Conservation (phyloP, 306 rosid genomes). For the Ziziphus jujuba region DNA sequence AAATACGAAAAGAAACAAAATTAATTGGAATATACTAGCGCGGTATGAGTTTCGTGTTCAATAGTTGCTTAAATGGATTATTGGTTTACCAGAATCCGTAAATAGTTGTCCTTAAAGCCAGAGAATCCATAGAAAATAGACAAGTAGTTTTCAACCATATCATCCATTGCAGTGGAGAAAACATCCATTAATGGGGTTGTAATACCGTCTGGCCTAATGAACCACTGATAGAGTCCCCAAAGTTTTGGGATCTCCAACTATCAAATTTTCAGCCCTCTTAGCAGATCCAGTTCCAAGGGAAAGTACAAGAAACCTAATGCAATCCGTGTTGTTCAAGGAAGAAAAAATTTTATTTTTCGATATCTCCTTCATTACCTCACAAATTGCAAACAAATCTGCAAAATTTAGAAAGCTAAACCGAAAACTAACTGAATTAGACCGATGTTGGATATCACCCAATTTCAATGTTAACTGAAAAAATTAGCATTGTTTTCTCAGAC, state of each 20-base stretch:
- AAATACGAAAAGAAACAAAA: too few relatives aligned
- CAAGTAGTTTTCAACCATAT: conserved; percentile 14
- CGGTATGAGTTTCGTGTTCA: too few relatives aligned
- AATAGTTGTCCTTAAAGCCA: conserved; percentile 13
- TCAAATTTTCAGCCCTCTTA: background rate
- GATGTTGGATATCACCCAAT: too few relatives aligned
- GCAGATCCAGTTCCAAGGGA: conserved; percentile 6
- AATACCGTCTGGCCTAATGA: background rate
- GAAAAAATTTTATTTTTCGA: background rate
- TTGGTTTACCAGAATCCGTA: conserved; percentile 2
- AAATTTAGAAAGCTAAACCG: background rate
- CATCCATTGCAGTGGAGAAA: conserved; percentile 17
- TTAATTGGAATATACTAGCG: too few relatives aligned
- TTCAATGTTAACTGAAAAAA: background rate
- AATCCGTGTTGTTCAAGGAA: background rate
- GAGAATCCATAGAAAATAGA: conserved; percentile 6
- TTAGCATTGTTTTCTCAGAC: too few relatives aligned
- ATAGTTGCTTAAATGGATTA: too few relatives aligned
- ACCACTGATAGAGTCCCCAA: conserved; percentile 5
- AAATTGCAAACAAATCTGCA: conserved; percentile 3
- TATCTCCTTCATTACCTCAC: conserved; percentile 9
- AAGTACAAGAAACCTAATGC: conserved; percentile 2
- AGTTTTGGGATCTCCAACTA: background rate
- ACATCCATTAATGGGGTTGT: conserved; percentile 1
- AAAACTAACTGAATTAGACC: background rate